Evolutionary conservation across 768 basidiomycete genomes (phyloP).

Genomic region (Cyclocybe cylindracea): DNA sequence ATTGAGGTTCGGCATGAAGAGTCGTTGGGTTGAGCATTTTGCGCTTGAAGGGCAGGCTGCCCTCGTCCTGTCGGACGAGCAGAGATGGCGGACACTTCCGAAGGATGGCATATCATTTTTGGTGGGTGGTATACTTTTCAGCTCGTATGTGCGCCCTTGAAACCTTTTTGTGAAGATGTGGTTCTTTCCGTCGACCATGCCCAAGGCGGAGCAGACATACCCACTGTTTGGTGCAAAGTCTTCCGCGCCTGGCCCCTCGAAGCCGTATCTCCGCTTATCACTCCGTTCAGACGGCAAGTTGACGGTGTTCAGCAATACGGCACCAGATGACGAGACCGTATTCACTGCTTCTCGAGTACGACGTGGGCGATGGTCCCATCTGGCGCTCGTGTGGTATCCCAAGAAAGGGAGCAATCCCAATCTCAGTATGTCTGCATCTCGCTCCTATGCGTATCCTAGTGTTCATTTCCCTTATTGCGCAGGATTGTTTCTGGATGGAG

Average conservation of each 20-base stretch:
- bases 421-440: slow-evolving; percentile 49
- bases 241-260: slow-evolving; percentile 10
- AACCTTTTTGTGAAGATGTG: slow-evolving; percentile 40
- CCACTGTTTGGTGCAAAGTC: slow-evolving; percentile 33
- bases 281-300: slow-evolving; percentile 56
- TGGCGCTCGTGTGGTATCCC: slow-evolving; percentile 67
- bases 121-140: slow-evolving; percentile 35
- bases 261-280: slow-evolving; percentile 26
- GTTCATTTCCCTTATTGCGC: slow-evolving; percentile 1
- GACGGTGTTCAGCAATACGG: slow-evolving; percentile 41
- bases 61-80: slow-evolving; percentile 44
- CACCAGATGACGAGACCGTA: slow-evolving; percentile 33
- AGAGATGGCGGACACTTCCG: slow-evolving; percentile 48
- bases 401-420: slow-evolving; percentile 54
- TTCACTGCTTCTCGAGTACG: slow-evolving; percentile 49
- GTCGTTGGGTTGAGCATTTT: slow-evolving; percentile 79
- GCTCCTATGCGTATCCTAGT: background rate
- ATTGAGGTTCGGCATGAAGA: slow-evolving; percentile 69
- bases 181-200: slow-evolving; percentile 47
- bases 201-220: slow-evolving; percentile 26
- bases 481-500: slow-evolving; percentile 80
- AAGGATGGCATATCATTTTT: slow-evolving; percentile 71
- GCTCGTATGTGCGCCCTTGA: background rate
- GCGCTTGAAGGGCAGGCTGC: slow-evolving; percentile 61
- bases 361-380: slow-evolving; percentile 71